Conservation (phyloP, 768 basidiomycete genomes). For the Lactifluus rugatus region DNA sequence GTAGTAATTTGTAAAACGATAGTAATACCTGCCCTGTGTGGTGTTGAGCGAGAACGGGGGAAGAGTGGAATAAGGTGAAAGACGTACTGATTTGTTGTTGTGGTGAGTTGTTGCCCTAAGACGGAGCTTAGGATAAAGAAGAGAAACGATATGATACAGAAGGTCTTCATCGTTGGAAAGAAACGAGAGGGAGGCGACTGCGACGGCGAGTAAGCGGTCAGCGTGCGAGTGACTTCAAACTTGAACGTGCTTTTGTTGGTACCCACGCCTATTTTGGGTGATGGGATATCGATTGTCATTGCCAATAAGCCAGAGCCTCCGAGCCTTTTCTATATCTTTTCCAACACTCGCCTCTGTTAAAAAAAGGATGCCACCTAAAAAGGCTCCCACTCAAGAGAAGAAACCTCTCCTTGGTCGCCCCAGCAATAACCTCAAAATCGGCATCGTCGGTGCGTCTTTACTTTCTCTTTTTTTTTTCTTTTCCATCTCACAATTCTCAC, state of each 20-base stretch:
- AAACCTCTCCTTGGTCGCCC: slow-evolving; percentile 84
- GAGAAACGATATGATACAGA: slow-evolving; percentile 11
- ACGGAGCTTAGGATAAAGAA: slow-evolving; percentile 20
- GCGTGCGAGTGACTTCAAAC: too few relatives aligned
- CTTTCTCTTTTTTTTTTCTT: slow-evolving; percentile 13
- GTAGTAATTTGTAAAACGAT: slow-evolving; percentile 41
- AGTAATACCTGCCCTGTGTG: slow-evolving; percentile 36
- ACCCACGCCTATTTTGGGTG: not conserved
- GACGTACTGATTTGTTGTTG: slow-evolving; percentile 40
- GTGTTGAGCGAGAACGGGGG: slow-evolving; percentile 1
- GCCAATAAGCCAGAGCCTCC: too few relatives aligned
- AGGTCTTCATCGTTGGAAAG: slow-evolving; percentile 1
- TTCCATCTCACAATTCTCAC: too few relatives aligned
- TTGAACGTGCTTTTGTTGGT: too few relatives aligned
- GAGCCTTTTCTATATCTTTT: slow-evolving; percentile 32
- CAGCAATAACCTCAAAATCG: slow-evolving; percentile 95
- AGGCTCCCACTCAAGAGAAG: slow-evolving; percentile 67
- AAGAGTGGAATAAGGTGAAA: not conserved
- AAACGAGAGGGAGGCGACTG: not conserved
- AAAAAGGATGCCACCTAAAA: slow-evolving; percentile 87
- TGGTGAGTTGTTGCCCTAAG: slow-evolving; percentile 35
- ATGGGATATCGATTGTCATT: slow-evolving; percentile 21
- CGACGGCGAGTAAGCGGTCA: too few relatives aligned
- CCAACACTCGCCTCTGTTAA: slow-evolving; percentile 32
- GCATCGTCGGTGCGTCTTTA: slow-evolving; percentile 81